Base-by-base conservation (phyloP, 768 basidiomycete species). In the Rhizopogon vulgaris region DNA sequence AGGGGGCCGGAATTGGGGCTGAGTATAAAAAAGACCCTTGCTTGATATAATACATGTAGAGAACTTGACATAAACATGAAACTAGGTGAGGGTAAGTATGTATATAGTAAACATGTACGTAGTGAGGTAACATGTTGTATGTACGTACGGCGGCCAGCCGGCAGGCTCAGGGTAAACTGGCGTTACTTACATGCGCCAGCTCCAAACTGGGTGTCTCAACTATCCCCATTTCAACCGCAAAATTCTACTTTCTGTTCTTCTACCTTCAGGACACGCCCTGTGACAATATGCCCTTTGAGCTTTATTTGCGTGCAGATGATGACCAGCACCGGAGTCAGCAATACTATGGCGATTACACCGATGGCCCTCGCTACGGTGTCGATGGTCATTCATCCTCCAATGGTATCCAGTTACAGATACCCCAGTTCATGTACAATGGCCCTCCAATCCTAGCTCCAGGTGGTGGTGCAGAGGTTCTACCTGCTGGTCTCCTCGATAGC, bases 381-480 rank as follows among this genome's bases (percentile, higher is more conserved):
- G 39, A 54, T 54, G 48, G 40, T 28, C 46, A 49, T 41, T 32
- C 43, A 27, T 41, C 53, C 32, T 60, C 65, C 27, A 56, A 61
- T 59, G 56, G 62, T 6, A 61, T 77, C 55, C 74, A 73, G 51
- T 77, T 87, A 56, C 83, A 85, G 65, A 71, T 89, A 36, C 87
- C 86, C 3, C 73, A 77, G 25, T 87, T 84, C 63, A 77, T 88
- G 68, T 71, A 79, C 59, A 67, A 67, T 54, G 76, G 76, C 3
- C 72, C 77, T 0, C 84, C 87, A 25, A 75, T 77, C 1, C 74
- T 89, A 18, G 84, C 83, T 1, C 80, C 76, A 2, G 86, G 85
- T 18, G 87, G 86, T 22, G 86, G 88, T 34, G 86, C 83, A 9
- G 88, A 89, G 66, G 80, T 85, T 12, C 62, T 88, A n/a, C 79